Percentiles rank a stretch among this genome's conserved stretches.
Evolutionary conservation across 768 basidiomycete genomes (phyloP).

Genomic region (Russula vinacea): DNA sequence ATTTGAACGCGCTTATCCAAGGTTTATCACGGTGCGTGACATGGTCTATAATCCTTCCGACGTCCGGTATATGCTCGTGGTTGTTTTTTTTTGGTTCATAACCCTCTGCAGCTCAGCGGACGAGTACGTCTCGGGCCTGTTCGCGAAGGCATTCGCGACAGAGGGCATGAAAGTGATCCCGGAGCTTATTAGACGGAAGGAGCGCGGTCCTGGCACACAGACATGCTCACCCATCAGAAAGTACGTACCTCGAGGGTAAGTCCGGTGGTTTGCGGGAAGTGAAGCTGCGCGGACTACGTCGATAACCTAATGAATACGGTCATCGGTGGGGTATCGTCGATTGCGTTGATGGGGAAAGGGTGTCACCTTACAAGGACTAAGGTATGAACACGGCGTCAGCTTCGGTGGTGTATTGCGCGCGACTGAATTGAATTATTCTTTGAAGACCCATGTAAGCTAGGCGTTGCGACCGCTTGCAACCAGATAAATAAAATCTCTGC

Average conservation of each 20-base stretch:
- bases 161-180: slow-evolving; percentile 99
- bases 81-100: no score
- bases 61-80: no score
- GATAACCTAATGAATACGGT: slow-evolving; percentile 92
- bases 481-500: no score
- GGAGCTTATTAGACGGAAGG: slow-evolving; percentile 86
- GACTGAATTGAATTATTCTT: neutral
- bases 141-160: slow-evolving; percentile 82
- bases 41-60: neutral
- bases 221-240: slow-evolving; percentile 97
- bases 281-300: slow-evolving; percentile 93
- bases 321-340: slow-evolving; percentile 94
- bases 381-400: slow-evolving; percentile 38
- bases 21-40: slow-evolving; percentile 84
- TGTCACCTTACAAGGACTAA: slow-evolving; percentile 65
- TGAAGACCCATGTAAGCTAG: neutral
- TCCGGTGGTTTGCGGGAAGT: slow-evolving; percentile 46
- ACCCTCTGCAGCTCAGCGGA: slow-evolving; percentile 78
- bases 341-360: slow-evolving; percentile 98
- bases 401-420: neutral
- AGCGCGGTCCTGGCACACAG: slow-evolving; percentile 89
- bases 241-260: slow-evolving; percentile 40
- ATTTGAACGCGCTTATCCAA: no score
- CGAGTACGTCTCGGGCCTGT: slow-evolving; percentile 91
- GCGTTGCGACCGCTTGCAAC: no score